Conservation (phyloP, 768 basidiomycete genomes). For the Cantharellus cinnabarinus region DNA sequence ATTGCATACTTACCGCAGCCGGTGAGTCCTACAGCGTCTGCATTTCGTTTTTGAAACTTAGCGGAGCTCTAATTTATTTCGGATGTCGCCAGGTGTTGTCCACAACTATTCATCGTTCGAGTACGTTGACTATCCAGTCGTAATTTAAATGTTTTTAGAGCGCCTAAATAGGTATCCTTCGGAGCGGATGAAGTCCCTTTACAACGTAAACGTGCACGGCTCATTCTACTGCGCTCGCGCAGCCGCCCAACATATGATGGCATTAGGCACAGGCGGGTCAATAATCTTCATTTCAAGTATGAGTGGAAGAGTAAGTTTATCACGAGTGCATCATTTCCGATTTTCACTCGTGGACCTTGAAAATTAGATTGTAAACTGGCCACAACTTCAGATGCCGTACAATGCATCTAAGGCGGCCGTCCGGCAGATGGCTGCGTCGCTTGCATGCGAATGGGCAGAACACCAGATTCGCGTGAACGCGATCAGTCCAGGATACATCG, state of each 20-base stretch:
- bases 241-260: conserved; percentile 80
- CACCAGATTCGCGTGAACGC: conserved; percentile 73
- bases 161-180: conserved; percentile 46
- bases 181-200: conserved; percentile 62
- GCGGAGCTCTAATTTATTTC: conserved; percentile 1
- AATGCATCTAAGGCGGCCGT: conserved; percentile 88
- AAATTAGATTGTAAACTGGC: conserved; percentile 14
- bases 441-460: conserved; percentile 93
- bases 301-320: conserved; percentile 69
- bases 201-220: conserved; percentile 88
- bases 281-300: conserved; percentile 80
- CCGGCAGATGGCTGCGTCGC: conserved; percentile 78
- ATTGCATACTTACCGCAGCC: conserved; percentile 74
- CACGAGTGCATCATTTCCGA: conserved; percentile 32
- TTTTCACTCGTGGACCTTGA: not conserved
- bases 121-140: conserved; percentile 22
- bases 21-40: conserved; percentile 22
- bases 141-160: not conserved
- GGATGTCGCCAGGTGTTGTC: conserved; percentile 37
- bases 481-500: conserved; percentile 82
- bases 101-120: conserved; percentile 80
- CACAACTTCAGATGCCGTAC: conserved; percentile 68
- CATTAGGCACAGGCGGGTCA: conserved; percentile 38
- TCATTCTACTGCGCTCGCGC: conserved; percentile 92
- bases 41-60: not conserved